Base-by-base conservation (phyloP, 1,139 yeast genomes). In the Candida labiduridarum region DNA sequence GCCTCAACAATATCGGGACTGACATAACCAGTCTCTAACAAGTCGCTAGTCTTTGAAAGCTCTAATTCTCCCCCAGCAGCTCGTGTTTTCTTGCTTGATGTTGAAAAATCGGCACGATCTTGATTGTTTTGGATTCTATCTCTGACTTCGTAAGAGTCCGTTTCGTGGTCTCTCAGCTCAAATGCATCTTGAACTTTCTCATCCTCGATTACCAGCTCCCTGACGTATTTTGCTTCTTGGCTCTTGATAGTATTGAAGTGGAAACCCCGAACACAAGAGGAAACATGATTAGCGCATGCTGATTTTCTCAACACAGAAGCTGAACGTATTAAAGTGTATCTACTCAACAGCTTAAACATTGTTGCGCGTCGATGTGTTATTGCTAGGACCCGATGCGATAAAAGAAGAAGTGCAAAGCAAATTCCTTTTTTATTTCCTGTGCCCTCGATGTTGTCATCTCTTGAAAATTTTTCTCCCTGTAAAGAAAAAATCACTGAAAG, bases 1-100 rank as follows among this genome's bases (percentile, higher is more conserved):
- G 84, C 78, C 14, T 54, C 44, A 6, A 61, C 43, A 19, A 68
- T 49, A 15, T 49, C 45, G 10, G 55, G 51, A 39, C 57, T 54
- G 12, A 67, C 46, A n/a, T 48, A 48, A 0, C 54, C 55, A n/a
- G 50, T 52, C 1, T 51, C 52, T 51, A 48, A 57, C 11, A 65
- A 56, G 12, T 55, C 57, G 4, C 16, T 33, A 18, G 47, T 42
- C 10, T 46, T 45, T 8, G 36, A 44, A 8, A 51, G 49, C 19
- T 15, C 27, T 35, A 50, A 50, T n/a, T 9, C 11, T n/a, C 35
- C 38, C 5, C 15, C 29, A 25, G 9, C 9, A 25, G 2, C 29
- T 4, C 3, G 8, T 4, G 3, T 25, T 7, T 25, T 9, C 8
- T 25, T 9, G 29, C 2, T 8, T 25, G 29, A 8, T 25, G 5